Evolutionary conservation across 306 rosid genomes (phyloP).

Genomic region (Prinsepia uniflora): DNA sequence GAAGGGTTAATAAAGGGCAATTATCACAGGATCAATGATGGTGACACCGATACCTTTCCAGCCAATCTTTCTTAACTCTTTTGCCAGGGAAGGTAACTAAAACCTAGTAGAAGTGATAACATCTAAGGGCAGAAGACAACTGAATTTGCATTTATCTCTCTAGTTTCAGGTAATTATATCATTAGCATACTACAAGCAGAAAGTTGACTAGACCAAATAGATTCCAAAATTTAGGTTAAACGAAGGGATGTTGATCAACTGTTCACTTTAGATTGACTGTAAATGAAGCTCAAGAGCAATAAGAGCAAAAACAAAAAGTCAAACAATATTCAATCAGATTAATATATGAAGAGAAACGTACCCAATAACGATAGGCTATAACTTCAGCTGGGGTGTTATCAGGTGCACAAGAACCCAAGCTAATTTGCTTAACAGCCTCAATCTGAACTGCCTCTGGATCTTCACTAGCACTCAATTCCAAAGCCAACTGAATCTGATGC

Average conservation of each 20-base stretch:
- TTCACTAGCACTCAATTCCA: conserved; percentile 92
- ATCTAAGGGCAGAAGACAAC: conserved; percentile 13
- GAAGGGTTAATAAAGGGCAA: conserved; percentile 21
- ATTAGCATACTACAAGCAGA: conserved; percentile 15
- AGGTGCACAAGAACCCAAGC: conserved; percentile 84
- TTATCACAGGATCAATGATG: conserved; percentile 33
- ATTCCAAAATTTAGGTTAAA: conserved; percentile 15
- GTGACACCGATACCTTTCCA: conserved; percentile 19
- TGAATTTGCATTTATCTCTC: conserved; percentile 17
- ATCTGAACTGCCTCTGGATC: conserved; percentile 99
- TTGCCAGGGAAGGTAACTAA: conserved; percentile 13
- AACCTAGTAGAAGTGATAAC: conserved; percentile 11
- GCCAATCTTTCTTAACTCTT: conserved; percentile 11
- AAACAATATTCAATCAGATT: conserved; percentile 6
- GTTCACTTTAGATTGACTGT: not conserved
- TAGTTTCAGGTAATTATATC: conserved; percentile 19
- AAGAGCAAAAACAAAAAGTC: not conserved
- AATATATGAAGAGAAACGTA: conserved; percentile 43
- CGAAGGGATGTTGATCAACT: conserved; percentile 10
- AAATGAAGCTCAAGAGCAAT: not conserved
- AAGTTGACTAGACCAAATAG: conserved; percentile 21
- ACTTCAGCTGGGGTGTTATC: conserved; percentile 88
- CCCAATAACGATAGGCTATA: conserved; percentile 91
- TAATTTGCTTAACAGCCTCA: conserved; percentile 96
- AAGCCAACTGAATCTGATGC: conserved; percentile 84